Evolutionary conservation across 441 rosid species (phyloP), one percentile per base, ranked within the genome.

Genomic region (Gossypium gossypioides): DNA sequence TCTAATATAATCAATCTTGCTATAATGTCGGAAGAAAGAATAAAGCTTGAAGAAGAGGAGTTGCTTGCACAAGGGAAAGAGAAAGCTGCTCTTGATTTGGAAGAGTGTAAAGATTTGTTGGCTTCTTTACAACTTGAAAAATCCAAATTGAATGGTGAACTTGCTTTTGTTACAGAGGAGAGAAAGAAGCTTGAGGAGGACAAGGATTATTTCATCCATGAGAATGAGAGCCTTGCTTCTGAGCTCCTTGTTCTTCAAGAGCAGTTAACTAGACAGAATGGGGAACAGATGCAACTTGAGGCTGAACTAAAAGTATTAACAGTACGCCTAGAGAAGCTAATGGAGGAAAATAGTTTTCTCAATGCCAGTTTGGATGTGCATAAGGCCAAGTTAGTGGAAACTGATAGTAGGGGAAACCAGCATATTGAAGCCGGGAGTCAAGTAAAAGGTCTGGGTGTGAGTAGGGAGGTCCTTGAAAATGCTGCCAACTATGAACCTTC

Each of bases 201-300:
- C 69, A 85, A 83, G 51, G 81, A 64, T 57, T 77, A 71, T 78
- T 71, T 85, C 81, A 69, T 73, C 27, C 74, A 37, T 72, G 87
- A 91, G 77, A 86, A 83, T 69, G 79, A 87, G 79, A 87, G 79
- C 74, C 88, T 91, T 77, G 80, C 81, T 16, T 79, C 84, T 52
- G 91, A 91, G 80, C 74, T 89, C 70, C 83, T 81, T 79, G 76
- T 76, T 76, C 84, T 88, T 75, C 85, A 76, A 74, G 88, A 86
- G 85, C 82, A 81, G 58, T 77, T 89, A 56, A 78, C 91, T 69
- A 61, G 76, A 29, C 84, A 83, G 82, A 84, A 76, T 55, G 81
- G 27, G 68, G 85, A 86, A 58, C 69, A 64, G 60, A 32, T 73
- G 77, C 85, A 29, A 79, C 78, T 84, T 75, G 86, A 81, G 80